A percentile compares a stretch with the other conserved stretches of the same genome.
Conservation (phyloP, 257 asterid species). For the Nicotiana obtusifolia region DNA sequence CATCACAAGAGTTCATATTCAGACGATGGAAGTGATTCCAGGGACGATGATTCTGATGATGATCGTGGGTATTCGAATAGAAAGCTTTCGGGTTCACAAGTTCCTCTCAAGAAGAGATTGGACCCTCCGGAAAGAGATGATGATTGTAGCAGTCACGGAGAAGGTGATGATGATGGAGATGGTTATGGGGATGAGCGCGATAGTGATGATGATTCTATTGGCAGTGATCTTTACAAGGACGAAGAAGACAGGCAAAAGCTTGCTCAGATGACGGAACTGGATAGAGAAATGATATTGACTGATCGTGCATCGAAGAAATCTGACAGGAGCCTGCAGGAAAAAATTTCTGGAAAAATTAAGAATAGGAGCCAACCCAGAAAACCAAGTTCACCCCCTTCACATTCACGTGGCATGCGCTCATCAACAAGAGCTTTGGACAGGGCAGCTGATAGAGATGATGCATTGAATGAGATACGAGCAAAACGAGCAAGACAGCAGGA, state of each 20-base stretch:
- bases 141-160: constrained; percentile 55
- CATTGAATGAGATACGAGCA: constrained; percentile 45
- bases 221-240: constrained; percentile 89
- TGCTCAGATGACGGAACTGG: constrained; percentile 79
- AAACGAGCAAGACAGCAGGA: constrained; percentile 58
- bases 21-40: constrained; percentile 83
- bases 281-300: constrained; percentile 82
- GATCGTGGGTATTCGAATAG: constrained; percentile 64
- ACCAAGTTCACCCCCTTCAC: constrained; percentile 66
- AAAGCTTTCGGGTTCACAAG: constrained; percentile 75
- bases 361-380: constrained; percentile 40
- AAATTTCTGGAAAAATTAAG: constrained; percentile 39
- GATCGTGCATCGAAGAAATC: constrained; percentile 83
- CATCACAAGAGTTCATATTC: constrained; percentile 54
- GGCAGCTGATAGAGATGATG: constrained; percentile 82
- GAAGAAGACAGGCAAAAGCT: constrained; percentile 86
- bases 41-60: constrained; percentile 79
- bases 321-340: constrained; percentile 73
- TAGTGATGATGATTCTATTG: constrained; percentile 92
- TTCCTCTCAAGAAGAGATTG: constrained; percentile 89
- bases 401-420: constrained; percentile 75
- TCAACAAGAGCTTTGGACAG: constrained; percentile 56
- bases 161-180: constrained; percentile 44
- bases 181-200: constrained; percentile 44
- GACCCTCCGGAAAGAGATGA: constrained; percentile 74